Conservation (phyloP, 441 rosid genomes). For the Pelargonium myrrhifolium region DNA sequence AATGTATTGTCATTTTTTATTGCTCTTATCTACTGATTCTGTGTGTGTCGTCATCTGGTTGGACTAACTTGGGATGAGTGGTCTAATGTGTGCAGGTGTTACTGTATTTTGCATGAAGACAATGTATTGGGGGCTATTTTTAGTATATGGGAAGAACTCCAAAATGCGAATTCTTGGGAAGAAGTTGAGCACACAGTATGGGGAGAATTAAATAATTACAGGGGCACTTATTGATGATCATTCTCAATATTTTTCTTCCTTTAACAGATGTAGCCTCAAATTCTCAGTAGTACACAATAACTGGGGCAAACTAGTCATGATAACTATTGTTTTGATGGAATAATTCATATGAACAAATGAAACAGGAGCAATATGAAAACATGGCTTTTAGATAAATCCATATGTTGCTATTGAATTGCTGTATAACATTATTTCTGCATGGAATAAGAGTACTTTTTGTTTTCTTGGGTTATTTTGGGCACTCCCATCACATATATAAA, state of each 20-base stretch:
- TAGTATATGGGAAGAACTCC: constrained; percentile 67
- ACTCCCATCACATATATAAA: no score
- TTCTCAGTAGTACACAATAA: neutral
- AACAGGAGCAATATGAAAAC: no score
- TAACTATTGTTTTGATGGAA: neutral
- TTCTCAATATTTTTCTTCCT: neutral
- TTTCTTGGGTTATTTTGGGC: no score
- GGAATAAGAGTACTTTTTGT: no score
- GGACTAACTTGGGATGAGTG: constrained; percentile 1
- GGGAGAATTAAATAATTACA: constrained; percentile 64
- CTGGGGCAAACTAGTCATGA: neutral
- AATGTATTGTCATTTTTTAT: neutral
- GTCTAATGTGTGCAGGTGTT: constrained; percentile 55
- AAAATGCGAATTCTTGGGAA: constrained; percentile 67
- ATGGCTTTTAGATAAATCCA: no score
- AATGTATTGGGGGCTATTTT: constrained; percentile 80
- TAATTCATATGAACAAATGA: no score
- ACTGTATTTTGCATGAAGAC: constrained; percentile 78
- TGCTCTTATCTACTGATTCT: neutral
- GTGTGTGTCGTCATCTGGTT: no score
- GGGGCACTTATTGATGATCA: constrained; percentile 5
- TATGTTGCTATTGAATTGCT: no score
- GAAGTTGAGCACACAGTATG: constrained; percentile 73
- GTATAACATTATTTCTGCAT: no score
- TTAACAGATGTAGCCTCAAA: neutral